These are phyloP conservation scores for Crithidia bombi DNA, from an alignment of 208 protist species.

Conservation along the genomic window DNA sequence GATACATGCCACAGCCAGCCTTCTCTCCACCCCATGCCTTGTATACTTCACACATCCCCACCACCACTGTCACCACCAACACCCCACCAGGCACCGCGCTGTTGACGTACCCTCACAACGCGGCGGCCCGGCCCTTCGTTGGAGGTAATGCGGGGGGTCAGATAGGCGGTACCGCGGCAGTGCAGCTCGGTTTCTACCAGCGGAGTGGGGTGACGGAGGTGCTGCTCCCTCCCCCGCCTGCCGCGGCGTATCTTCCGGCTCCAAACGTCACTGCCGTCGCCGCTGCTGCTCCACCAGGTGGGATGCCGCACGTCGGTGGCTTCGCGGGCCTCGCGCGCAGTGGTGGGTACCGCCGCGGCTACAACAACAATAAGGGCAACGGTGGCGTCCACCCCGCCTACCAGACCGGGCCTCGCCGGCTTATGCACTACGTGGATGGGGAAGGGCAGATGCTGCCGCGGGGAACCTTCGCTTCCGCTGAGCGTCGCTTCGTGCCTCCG, in stretches of 20 bases:
- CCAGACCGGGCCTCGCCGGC: neutral
- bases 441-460: neutral
- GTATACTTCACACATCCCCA: neutral
- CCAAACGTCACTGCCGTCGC: neutral
- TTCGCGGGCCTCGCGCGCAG: constrained; percentile 14
- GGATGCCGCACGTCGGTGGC: neutral
- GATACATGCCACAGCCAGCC: neutral
- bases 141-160: too few relatives aligned
- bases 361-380: neutral
- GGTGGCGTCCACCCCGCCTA: neutral
- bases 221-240: constrained; percentile 17
- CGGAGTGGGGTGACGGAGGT: neutral
- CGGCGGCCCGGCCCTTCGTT: too few relatives aligned
- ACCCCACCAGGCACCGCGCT: neutral
- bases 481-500: neutral
- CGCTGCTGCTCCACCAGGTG: neutral
- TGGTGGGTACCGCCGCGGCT: constrained; percentile 7
- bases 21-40: too few relatives aligned
- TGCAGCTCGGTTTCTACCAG: too few relatives aligned
- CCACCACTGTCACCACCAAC: neutral
- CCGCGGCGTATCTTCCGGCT: neutral
- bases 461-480: neutral
- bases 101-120: too few relatives aligned
- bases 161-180: too few relatives aligned
- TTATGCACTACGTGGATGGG: neutral